Conservation (phyloP, 2,329 filamentous ascomycete genomes). For the Colletotrichum spaethianum region DNA sequence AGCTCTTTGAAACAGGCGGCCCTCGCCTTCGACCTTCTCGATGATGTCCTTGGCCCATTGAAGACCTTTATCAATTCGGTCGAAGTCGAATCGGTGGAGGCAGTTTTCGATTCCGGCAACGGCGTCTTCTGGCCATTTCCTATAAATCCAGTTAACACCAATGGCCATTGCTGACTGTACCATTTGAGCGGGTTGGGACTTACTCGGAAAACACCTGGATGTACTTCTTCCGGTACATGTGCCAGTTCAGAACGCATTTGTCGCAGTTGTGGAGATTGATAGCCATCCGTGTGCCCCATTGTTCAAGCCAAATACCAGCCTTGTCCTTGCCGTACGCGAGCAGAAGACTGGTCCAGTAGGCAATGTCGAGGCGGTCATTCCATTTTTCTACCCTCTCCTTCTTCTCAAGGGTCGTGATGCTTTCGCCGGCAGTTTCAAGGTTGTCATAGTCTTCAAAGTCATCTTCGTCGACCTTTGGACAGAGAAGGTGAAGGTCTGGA, state of each 20-base stretch:
- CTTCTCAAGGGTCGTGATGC: slow-evolving; percentile 66
- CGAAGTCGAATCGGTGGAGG: slow-evolving; percentile 72
- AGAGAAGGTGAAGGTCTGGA: slow-evolving; percentile 74
- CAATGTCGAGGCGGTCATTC: slow-evolving; percentile 69
- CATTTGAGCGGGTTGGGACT: slow-evolving; percentile 43
- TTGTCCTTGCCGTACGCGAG: slow-evolving; percentile 76
- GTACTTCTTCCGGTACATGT: slow-evolving; percentile 75
- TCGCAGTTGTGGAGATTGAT: slow-evolving; percentile 75
- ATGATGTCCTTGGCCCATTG: slow-evolving; percentile 69
- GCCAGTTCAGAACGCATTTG: slow-evolving; percentile 81
- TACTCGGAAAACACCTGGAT: slow-evolving; percentile 75
- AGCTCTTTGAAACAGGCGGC: slow-evolving; percentile 62
- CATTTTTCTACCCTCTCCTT: slow-evolving; percentile 67
- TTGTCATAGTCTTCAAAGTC: slow-evolving; percentile 77
- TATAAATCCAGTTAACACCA: slow-evolving; percentile 47
- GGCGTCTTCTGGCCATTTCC: slow-evolving; percentile 64
- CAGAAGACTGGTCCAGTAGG: slow-evolving; percentile 78
- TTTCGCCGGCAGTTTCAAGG: slow-evolving; percentile 51
- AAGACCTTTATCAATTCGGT: slow-evolving; percentile 73
- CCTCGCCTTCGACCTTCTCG: slow-evolving; percentile 63
- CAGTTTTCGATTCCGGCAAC: slow-evolving; percentile 67
- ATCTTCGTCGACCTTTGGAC: slow-evolving; percentile 74
- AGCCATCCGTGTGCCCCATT: slow-evolving; percentile 72
- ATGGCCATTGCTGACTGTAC: background rate
- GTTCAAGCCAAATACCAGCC: slow-evolving; percentile 70